These are phyloP conservation scores for Rhipidocladum racemiflorum DNA, from an alignment of 176 grass and related monocot genomes.

Conservation along the genomic window DNA sequence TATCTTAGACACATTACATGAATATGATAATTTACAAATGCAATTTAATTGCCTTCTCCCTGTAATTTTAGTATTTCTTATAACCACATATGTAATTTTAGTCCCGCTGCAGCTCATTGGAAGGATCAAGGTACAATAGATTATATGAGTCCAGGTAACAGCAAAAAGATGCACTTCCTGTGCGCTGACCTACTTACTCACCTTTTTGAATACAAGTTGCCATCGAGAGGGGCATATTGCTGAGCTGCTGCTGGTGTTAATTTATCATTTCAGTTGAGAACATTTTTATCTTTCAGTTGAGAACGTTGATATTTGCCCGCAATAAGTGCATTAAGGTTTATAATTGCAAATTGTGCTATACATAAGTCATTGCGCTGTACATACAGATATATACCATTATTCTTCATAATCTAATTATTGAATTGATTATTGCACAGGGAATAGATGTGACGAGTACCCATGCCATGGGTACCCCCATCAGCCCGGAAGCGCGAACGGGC, in stretches of 20 bases:
- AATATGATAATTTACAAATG: neutral
- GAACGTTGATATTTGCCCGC: no score
- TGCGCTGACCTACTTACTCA: constrained; percentile 68
- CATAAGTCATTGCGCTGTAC: no score
- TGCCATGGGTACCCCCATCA: no score
- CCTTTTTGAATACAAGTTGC: constrained; percentile 81
- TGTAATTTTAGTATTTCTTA: neutral
- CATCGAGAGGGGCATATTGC: constrained; percentile 63
- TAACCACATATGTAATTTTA: neutral
- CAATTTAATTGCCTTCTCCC: neutral
- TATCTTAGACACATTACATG: neutral
- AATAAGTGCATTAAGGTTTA: no score
- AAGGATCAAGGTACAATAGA: neutral
- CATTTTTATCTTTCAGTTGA: no score
- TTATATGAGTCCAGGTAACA: neutral
- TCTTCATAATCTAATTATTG: no score
- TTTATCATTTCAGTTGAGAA: no score
- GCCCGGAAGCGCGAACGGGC: no score
- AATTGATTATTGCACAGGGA: no score
- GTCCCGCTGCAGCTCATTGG: neutral
- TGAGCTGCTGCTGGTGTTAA: constrained; percentile 43
- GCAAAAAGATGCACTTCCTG: constrained; percentile 14
- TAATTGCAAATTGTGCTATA: no score
- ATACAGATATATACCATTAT: no score
- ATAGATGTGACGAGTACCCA: no score